Conservation (phyloP, 2,329 filamentous ascomycete species). For the Xylaria sp. region DNA sequence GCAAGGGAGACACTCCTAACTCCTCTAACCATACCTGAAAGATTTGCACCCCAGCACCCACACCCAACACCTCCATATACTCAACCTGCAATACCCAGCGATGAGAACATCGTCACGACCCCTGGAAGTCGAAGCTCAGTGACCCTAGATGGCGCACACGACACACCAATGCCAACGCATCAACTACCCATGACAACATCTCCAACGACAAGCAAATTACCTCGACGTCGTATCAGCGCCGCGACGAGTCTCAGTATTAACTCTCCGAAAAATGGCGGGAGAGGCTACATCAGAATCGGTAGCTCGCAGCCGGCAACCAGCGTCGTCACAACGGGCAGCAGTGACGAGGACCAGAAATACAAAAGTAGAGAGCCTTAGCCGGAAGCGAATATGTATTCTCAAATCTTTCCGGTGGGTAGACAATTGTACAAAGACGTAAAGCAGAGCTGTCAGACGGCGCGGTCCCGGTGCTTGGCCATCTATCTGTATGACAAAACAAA, state of each 20-base stretch:
- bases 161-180: slow-evolving; percentile 21
- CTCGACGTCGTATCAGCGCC: slow-evolving; percentile 45
- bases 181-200: slow-evolving; percentile 34
- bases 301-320: slow-evolving; percentile 52
- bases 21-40: slow-evolving; percentile 25
- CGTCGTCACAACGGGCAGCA: slow-evolving; percentile 51
- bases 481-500: background rate
- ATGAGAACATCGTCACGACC: slow-evolving; percentile 37
- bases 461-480: slow-evolving; percentile 3
- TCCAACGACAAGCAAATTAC: slow-evolving; percentile 35
- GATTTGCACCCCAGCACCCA: slow-evolving; percentile 32
- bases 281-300: slow-evolving; percentile 55
- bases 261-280: slow-evolving; percentile 51
- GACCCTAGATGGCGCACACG: slow-evolving; percentile 37
- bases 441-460: background rate
- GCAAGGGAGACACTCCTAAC: slow-evolving; percentile 43
- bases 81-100: slow-evolving; percentile 39
- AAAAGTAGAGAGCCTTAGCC: background rate
- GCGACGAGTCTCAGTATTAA: slow-evolving; percentile 55
- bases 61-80: slow-evolving; percentile 34
- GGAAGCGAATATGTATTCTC: background rate
- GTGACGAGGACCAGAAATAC: slow-evolving; percentile 40
- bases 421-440: slow-evolving; percentile 14
- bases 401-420: background rate
- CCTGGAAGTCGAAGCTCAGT: slow-evolving; percentile 34